Base-by-base conservation (phyloP, 2,329 filamentous ascomycete species). In the Colletotrichum orchidophilum region DNA sequence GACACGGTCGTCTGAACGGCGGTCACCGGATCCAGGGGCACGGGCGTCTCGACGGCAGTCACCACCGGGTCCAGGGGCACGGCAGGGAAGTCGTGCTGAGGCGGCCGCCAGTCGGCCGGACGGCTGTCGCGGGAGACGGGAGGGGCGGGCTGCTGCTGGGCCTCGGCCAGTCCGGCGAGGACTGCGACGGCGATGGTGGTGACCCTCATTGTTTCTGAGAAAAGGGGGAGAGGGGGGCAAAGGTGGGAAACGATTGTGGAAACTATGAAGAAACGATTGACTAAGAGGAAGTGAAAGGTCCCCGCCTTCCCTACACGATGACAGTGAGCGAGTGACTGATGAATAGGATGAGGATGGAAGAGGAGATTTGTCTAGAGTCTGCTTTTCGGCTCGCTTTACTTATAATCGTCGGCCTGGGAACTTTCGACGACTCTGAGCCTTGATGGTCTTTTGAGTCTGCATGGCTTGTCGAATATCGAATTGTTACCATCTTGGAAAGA, bases 291-390 rank as follows among this genome's bases (percentile, higher is more conserved):
- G 62, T 35, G 55, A 65, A 66, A 60, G 70, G 49, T 61, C 68
- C 58, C 57, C 61, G 70, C 63, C 65, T 64, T 59, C 57, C 55
- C 29, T 42, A 29, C n/a, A 63, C 66, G 13, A 63, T 63, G 55
- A 66, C 39, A 60, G 69, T 70, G 61, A 70, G 63, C 59, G 64
- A 73, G 62, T 53, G 71, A 71, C 62, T 61, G 70, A 50, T 61
- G 63, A 59, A 53, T 60, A 27, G 50, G 62, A 71, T 66, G 61
- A 53, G 18, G 59, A 57, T 21, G 35, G 31, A 27, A 63, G 67
- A 54, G 64, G 42, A 46, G 31, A 52, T 21, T 21, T n/a, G 24
- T 21, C 8, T 55, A n/a, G 31, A 27, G 27, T 39, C 39, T 27
- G n/a, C 39, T 53, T 24, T 3, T 35, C 6, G 18, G 46, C n/a